Evolutionary conservation across 805 yeast genomes (phyloP), one percentile per base, ranked within the genome.

Genomic region (Pichia heedii): DNA sequence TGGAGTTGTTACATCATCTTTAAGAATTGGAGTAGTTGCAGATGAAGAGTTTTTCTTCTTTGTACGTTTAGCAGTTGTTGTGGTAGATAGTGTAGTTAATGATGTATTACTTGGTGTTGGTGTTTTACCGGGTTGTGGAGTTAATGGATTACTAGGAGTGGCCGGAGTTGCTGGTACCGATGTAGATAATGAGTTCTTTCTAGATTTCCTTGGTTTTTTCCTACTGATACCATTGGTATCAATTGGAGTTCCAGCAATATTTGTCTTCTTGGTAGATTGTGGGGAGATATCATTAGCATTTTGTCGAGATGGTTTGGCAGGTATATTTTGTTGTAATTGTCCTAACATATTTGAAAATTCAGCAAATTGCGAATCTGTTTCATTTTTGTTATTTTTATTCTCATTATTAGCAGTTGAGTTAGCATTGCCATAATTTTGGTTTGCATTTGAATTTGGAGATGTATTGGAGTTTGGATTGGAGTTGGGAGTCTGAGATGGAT

Each of bases 81-180:
- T 19, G 13, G 9, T n/a, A 6, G 19, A 2, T n/a, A 13, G 9
- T 9, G 19, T 10, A 10, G 34, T 12, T 10, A 9, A 16, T 32
- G 19, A 3, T 7, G 44, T 27, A 22, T 39, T 44, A 34, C n/a
- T 36, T 29, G 54, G 51, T 2, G 56, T 51, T 21, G 57, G 52
- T 18, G 56, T 3, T 27, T 55, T 12, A 48, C 47, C 35, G 36
- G 46, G 30, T 2, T 55, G 57, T 4, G 62, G 61, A 13, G 64
- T 57, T 20, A 51, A 50, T 35, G 57, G 55, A 12, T 53, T 48
- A 33, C 50, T 57, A 2, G 66, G 63, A 2, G 65, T 61, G 16
- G 54, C 44, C 3, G 66, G 66, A 18, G 66, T 62, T 6, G 59
- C 63, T 5, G 66, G 65, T 9, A 60, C 60, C 2, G 65, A 60